Evolutionary conservation across 2,329 filamentous ascomycete species (phyloP).

Genomic region (Ophiostoma ulmi): DNA sequence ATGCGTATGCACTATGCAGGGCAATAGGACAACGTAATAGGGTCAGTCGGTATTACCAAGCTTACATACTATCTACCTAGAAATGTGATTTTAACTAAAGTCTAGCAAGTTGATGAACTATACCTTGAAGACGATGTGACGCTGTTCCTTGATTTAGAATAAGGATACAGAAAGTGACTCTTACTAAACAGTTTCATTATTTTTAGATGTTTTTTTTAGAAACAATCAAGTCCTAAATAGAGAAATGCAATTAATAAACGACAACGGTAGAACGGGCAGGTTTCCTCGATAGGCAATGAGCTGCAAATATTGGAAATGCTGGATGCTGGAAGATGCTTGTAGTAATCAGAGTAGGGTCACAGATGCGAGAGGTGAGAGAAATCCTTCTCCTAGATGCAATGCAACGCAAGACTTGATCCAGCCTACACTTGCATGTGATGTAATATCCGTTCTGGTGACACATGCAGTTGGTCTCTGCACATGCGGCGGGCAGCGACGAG

Average conservation of each 20-base stretch:
- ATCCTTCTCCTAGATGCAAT: neutral
- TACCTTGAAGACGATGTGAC: neutral
- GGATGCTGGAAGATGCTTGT: no score
- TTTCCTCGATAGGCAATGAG: neutral
- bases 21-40: no score
- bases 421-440: neutral
- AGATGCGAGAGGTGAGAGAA: neutral
- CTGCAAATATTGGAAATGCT: neutral
- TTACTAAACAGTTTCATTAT: no score
- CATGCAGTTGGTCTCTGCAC: neutral
- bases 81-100: no score
- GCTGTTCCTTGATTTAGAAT: neutral
- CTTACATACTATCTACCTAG: no score
- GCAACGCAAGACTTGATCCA: neutral
- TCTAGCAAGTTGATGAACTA: no score
- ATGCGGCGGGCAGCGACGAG: no score
- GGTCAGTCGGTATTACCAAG: no score
- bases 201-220: no score
- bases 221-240: neutral
- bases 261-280: neutral
- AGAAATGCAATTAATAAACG: neutral
- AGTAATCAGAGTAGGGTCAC: neutral
- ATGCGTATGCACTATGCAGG: no score
- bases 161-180: no score
- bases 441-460: slow-evolving; percentile 1